These are phyloP conservation scores for Aphanomyces astaci DNA, from an alignment of 352 stramenopile genomes.

Conservation along the genomic window DNA sequence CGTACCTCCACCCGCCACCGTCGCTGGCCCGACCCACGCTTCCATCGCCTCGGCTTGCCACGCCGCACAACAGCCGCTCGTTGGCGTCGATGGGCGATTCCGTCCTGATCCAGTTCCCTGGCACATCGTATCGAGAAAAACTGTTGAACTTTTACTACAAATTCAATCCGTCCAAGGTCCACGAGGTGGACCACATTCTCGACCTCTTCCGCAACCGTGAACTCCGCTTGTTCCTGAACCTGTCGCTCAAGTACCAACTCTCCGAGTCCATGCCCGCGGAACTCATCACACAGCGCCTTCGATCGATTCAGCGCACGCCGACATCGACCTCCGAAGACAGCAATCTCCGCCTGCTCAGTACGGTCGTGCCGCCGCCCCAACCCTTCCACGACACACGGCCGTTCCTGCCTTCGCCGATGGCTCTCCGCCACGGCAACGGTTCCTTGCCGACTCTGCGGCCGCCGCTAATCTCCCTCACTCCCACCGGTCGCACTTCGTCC, in stretches of 20 bases:
- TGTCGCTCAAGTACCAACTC: slow-evolving; percentile 1
- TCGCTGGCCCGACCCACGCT: neutral
- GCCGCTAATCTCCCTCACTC: neutral
- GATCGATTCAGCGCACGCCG: neutral
- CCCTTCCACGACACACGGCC: neutral
- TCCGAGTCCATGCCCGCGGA: neutral
- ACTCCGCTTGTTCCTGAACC: neutral
- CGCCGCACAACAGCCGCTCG: neutral
- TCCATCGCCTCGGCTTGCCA: neutral
- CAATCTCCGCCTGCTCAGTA: slow-evolving; percentile 6
- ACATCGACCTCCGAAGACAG: neutral
- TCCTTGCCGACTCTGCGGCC: neutral
- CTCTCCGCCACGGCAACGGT: neutral
- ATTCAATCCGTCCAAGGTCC: slow-evolving; percentile 3
- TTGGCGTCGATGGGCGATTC: neutral
- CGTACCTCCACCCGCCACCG: slow-evolving; percentile 1
- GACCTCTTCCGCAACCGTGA: neutral
- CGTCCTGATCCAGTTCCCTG: neutral
- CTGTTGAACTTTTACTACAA: slow-evolving; percentile 13
- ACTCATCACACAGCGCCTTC: neutral
- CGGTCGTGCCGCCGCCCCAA: neutral
- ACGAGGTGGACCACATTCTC: slow-evolving; percentile 2
- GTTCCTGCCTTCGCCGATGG: neutral
- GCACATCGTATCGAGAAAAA: neutral
- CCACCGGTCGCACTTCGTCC: neutral